A percentile compares a stretch with the other conserved stretches of the same genome.
phyloP scores from a whole-genome alignment of 1,284 basidiomycete species.

The Phellinidium pouzarii region DNA sequence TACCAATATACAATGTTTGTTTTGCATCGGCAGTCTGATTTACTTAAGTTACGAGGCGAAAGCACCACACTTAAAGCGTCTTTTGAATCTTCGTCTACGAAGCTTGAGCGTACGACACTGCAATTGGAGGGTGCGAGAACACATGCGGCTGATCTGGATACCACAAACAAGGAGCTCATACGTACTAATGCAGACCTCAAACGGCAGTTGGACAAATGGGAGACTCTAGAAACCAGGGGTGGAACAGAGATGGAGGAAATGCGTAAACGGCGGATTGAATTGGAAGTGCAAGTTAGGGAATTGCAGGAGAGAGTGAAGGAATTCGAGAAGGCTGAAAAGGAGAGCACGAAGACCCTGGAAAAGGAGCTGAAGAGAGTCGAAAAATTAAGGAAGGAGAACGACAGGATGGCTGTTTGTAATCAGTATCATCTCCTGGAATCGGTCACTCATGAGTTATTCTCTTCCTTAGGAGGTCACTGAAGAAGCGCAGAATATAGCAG shows the following conservation, averaged over 20 bases:
- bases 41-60: conserved; percentile 38
- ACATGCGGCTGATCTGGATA: conserved; percentile 48
- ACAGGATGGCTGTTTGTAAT: conserved; percentile 11
- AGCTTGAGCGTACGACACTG: conserved; percentile 49
- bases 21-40: conserved; percentile 26
- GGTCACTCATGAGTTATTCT: background rate
- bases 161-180: conserved; percentile 48
- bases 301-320: conserved; percentile 40
- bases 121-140: conserved; percentile 51
- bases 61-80: conserved; percentile 42
- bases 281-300: conserved; percentile 49
- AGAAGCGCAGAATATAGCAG: conserved; percentile 17
- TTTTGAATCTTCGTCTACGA: conserved; percentile 38
- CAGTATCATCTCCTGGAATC: background rate
- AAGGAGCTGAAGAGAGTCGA: conserved; percentile 38
- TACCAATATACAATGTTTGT: background rate
- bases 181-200: conserved; percentile 47
- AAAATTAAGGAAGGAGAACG: conserved; percentile 34
- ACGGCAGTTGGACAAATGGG: conserved; percentile 62
- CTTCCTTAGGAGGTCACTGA: conserved; percentile 19
- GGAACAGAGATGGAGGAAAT: conserved; percentile 48
- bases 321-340: conserved; percentile 28
- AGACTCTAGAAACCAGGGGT: conserved; percentile 56
- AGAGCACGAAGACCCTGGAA: conserved; percentile 28
- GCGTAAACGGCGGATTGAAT: conserved; percentile 46